Percentiles rank a stretch among this genome's conserved stretches.
Conservation (phyloP, 805 yeast species). For the Yamadazyma sp. region DNA sequence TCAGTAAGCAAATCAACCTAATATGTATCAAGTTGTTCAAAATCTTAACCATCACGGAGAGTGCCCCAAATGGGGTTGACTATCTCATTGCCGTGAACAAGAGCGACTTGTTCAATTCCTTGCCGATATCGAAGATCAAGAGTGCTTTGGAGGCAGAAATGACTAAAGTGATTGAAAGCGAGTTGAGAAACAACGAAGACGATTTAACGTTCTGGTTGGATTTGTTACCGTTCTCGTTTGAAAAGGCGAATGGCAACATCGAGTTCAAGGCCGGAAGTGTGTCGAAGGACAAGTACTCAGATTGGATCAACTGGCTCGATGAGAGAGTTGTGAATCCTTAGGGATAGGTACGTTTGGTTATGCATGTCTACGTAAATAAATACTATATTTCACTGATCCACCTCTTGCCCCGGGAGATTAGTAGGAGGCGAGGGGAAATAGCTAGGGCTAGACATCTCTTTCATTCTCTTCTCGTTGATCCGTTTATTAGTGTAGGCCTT, state of each 20-base stretch:
- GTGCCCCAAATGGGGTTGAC: constrained; percentile 66
- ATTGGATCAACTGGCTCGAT: constrained; percentile 79
- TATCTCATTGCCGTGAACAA: constrained; percentile 81
- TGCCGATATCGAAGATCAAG: constrained; percentile 64
- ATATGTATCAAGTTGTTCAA: constrained; percentile 61
- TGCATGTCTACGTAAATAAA: background rate
- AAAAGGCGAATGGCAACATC: constrained; percentile 68
- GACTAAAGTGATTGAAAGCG: constrained; percentile 49
- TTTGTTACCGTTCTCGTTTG: constrained; percentile 55
- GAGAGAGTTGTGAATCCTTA: constrained; percentile 61
- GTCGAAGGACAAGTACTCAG: constrained; percentile 48
- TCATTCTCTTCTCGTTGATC: constrained; percentile 26
- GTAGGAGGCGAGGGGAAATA: constrained; percentile 42
- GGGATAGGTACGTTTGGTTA: background rate
- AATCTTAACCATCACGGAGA: constrained; percentile 63
- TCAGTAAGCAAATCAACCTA: constrained; percentile 27
- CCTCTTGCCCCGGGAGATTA: too few species aligned
- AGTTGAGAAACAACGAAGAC: constrained; percentile 46
- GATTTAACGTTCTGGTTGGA: constrained; percentile 40
- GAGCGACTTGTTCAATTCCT: constrained; percentile 78
- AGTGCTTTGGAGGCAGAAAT: constrained; percentile 64
- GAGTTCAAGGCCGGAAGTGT: constrained; percentile 76
- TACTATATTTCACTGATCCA: too few species aligned
- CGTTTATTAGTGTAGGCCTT: constrained; percentile 34
- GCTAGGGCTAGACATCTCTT: constrained; percentile 34